Conservation (phyloP, 495 filamentous ascomycete genomes). For the Lasiosphaeria hispida region DNA sequence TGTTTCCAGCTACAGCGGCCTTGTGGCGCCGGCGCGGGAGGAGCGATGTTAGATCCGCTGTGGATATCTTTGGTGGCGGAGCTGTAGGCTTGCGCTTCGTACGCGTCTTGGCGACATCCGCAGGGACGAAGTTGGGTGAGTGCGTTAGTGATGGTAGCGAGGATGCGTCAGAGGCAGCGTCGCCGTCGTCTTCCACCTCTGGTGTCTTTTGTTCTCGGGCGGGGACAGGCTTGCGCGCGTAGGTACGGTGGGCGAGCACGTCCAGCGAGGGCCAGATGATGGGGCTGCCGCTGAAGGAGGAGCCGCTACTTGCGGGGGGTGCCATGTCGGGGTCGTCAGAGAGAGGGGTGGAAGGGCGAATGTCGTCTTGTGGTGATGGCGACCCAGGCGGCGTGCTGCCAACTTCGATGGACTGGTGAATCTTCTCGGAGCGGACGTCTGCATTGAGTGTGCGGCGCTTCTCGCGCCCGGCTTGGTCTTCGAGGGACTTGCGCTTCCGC, state of each 20-base stretch:
- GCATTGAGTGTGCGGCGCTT: constrained; percentile 23
- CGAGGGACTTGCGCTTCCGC: constrained; percentile 47
- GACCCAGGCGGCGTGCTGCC: constrained; percentile 26
- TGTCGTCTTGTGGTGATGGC: constrained; percentile 6
- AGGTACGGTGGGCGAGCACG: constrained; percentile 34
- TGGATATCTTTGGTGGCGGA: constrained; percentile 34
- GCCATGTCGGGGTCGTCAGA: constrained; percentile 43
- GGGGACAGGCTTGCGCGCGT: constrained; percentile 22
- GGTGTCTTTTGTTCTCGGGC: constrained; percentile 30
- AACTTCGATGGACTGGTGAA: constrained; percentile 32
- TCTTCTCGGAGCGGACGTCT: constrained; percentile 10
- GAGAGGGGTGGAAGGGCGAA: constrained; percentile 22
- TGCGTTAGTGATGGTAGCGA: constrained; percentile 52
- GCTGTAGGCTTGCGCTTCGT: constrained; percentile 28
- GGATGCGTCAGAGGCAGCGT: constrained; percentile 39
- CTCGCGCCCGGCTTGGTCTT: constrained; percentile 29
- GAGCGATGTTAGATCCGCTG: constrained; percentile 42
- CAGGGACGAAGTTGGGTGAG: constrained; percentile 42
- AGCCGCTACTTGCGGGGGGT: constrained; percentile 44
- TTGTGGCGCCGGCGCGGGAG: constrained; percentile 37
- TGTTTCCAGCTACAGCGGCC: not conserved
- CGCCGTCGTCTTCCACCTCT: constrained; percentile 22
- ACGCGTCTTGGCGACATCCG: constrained; percentile 15
- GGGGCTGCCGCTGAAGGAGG: constrained; percentile 34
- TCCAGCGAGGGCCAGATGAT: constrained; percentile 41